A percentile compares a stretch with the other conserved stretches of the same genome.
phyloP scores from a whole-genome alignment of 768 basidiomycete species.

The Podaxis carcinomalis region DNA sequence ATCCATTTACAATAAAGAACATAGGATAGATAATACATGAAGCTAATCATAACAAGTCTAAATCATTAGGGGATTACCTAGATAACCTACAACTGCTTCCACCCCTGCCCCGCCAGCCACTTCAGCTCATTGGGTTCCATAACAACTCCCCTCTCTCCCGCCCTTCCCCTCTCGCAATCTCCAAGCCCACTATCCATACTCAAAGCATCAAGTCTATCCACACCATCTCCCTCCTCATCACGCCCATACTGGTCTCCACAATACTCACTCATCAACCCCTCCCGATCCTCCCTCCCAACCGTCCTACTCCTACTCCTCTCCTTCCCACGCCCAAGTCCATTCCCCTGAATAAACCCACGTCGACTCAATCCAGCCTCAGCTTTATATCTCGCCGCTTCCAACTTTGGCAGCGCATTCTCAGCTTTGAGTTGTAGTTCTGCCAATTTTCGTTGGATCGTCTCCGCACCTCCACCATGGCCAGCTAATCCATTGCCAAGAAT shows the following conservation, averaged over 20 bases:
- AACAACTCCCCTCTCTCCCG: constrained; percentile 10
- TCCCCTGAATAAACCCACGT: constrained; percentile 31
- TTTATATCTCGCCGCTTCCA: constrained; percentile 66
- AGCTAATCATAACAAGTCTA: not conserved
- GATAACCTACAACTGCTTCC: constrained; percentile 35
- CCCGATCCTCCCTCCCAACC: constrained; percentile 33
- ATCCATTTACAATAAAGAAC: too few relatives aligned
- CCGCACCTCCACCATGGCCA: not conserved
- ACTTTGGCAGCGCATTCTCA: constrained; percentile 36
- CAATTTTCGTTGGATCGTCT: constrained; percentile 38
- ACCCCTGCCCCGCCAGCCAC: constrained; percentile 57
- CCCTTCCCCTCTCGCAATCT: not conserved
- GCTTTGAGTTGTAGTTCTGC: constrained; percentile 29
- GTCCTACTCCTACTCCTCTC: constrained; percentile 23
- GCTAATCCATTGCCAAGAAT: constrained; percentile 1
- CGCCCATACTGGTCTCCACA: constrained; percentile 25
- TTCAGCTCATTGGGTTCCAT: constrained; percentile 51
- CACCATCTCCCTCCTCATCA: constrained; percentile 31
- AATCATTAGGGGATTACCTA: not conserved
- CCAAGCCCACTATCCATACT: constrained; percentile 19
- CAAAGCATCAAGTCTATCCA: constrained; percentile 21
- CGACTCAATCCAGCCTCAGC: constrained; percentile 64
- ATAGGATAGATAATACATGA: too few relatives aligned
- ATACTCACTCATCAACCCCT: constrained; percentile 30
- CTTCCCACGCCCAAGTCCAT: not conserved